Evolutionary conservation across 1,284 basidiomycete genomes (phyloP).

Genomic region (Farysia itapuensis): DNA sequence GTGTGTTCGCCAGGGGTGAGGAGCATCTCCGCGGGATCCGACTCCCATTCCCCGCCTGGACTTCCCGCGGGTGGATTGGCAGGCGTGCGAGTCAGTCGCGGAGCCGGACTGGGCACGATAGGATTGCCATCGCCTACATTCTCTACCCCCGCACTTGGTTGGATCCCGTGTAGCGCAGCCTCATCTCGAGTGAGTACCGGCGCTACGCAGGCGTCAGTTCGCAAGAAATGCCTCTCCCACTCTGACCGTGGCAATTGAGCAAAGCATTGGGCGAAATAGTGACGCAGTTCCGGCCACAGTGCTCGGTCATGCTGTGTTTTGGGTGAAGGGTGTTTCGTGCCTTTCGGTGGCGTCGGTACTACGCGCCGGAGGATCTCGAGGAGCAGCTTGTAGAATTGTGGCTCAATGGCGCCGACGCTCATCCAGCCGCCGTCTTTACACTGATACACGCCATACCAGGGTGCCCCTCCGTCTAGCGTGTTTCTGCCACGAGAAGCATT

Average conservation of each 20-base stretch:
- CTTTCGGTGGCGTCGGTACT: constrained; percentile 15
- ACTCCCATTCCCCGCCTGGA: constrained; percentile 22
- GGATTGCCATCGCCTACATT: constrained; percentile 30
- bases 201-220: constrained; percentile 74
- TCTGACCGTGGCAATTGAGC: constrained; percentile 67
- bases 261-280: constrained; percentile 71
- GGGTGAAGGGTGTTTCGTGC: constrained; percentile 61
- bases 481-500: constrained; percentile 61
- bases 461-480: constrained; percentile 74
- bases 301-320: constrained; percentile 65
- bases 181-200: constrained; percentile 67
- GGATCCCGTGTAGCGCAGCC: constrained; percentile 37
- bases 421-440: constrained; percentile 75
- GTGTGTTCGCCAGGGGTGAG: constrained; percentile 56
- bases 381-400: constrained; percentile 35
- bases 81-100: constrained; percentile 52
- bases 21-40: constrained; percentile 25
- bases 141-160: constrained; percentile 17
- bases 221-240: constrained; percentile 72
- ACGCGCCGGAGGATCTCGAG: constrained; percentile 35
- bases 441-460: constrained; percentile 75
- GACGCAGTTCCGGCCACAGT: constrained; percentile 68
- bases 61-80: constrained; percentile 34
- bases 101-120: constrained; percentile 53
- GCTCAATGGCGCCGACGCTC: constrained; percentile 64